Base-by-base conservation (phyloP, 75 land plant species). In the Pseudotsuga menziesii region DNA sequence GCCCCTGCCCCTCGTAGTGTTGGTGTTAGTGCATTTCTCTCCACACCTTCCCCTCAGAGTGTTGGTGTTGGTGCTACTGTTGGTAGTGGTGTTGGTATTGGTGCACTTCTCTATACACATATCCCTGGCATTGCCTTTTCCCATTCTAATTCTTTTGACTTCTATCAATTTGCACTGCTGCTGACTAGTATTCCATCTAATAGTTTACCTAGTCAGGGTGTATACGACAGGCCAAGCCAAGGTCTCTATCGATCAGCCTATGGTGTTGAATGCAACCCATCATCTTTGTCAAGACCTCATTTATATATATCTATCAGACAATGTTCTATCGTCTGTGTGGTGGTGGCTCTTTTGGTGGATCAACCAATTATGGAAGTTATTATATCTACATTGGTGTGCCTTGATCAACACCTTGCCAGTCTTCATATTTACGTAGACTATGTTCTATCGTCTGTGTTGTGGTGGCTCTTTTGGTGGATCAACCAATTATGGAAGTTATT, bases 291-390 rank as follows among this genome's bases (percentile, higher is more conserved):
- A 66, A 55, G 44, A 22, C 70, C 92, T 17, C 80, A 84, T 75
- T 58, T 84, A 15, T 86, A 41, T 81, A 75, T 48, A 88, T 64
- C 39, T 85, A 29, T 67, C 87, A 41, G 82, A 84, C 75, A 79
- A 78, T 56, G 52, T 81, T 14, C 76, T 39, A 44, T 83, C 83
- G 17, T 73, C 85, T 84, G 52, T 84, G 82, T 73, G 85, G 86
- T 17, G 59, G 76, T 77, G 58, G 77, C 64, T 74, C 80, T 17
- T 83, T 81, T 48, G 41, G 57, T 25, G 77, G 61, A 48, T 60
- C 85, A 57, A 79, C 58, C 52, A 39, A 66, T 74, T 75, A 70
- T 61, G 76, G 57, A 14, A 57, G 60, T 27, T 56, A 26, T 58
- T 73, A 57, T 41, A 75, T 41, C 59, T 78, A 64, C 72, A 62